Conservation (phyloP, 2,329 filamentous ascomycete genomes). For the Boeremia lycopersici region DNA sequence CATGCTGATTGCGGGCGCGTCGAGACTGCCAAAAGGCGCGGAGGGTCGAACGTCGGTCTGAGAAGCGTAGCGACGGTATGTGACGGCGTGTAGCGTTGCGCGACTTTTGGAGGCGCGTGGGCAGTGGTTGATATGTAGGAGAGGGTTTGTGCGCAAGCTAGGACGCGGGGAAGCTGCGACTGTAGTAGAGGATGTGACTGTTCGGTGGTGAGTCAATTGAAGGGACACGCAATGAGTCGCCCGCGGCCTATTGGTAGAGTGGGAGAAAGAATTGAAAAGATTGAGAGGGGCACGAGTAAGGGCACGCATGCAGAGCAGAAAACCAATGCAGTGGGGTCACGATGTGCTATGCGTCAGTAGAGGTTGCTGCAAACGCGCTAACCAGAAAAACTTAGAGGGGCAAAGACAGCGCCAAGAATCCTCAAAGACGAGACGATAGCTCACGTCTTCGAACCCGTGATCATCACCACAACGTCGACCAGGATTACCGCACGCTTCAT, state of each 20-base stretch:
- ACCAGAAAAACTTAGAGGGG: conserved; percentile 36
- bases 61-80: conserved; percentile 17
- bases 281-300: conserved; percentile 18
- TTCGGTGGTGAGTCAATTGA: conserved; percentile 37
- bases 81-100: neutral
- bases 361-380: conserved; percentile 26
- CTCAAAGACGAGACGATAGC: conserved; percentile 10
- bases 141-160: conserved; percentile 14
- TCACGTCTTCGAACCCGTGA: neutral
- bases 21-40: conserved; percentile 30
- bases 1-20: conserved; percentile 36
- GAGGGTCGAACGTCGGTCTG: conserved; percentile 27
- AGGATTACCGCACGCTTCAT: neutral
- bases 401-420: conserved; percentile 17
- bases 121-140: conserved; percentile 10
- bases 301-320: conserved; percentile 22
- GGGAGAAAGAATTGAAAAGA: conserved; percentile 35
- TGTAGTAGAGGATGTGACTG: conserved; percentile 17
- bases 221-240: conserved; percentile 38
- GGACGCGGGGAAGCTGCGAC: conserved; percentile 15
- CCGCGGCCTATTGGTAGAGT: conserved; percentile 38
- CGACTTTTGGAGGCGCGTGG: neutral
- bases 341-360: conserved; percentile 34
- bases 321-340: conserved; percentile 27
- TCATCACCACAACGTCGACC: neutral